These are phyloP conservation scores for Fomitopsis serialis DNA, from an alignment of 768 basidiomycete species.

Conservation along the genomic window DNA sequence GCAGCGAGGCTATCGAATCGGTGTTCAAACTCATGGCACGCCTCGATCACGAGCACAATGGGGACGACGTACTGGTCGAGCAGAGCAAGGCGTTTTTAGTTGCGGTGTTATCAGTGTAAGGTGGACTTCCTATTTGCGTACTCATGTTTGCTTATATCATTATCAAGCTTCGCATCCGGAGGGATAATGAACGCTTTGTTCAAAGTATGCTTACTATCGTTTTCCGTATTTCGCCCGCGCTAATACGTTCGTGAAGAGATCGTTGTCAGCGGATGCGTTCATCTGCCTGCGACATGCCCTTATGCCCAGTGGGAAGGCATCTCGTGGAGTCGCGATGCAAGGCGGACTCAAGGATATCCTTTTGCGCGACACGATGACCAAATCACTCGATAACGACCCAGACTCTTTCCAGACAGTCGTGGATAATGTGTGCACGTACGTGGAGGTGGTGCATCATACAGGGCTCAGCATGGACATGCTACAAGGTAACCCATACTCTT, in stretches of 20 bases:
- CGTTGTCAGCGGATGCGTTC: constrained; percentile 44
- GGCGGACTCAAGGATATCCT: constrained; percentile 38
- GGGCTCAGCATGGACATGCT: constrained; percentile 49
- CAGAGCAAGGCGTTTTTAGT: constrained; percentile 56
- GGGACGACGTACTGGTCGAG: constrained; percentile 52
- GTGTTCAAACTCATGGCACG: constrained; percentile 42
- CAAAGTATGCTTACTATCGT: neutral
- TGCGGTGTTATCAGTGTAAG: constrained; percentile 44
- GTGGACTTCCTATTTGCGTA: neutral
- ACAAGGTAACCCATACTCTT: constrained; percentile 37
- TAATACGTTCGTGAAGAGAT: constrained; percentile 33
- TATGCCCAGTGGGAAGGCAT: constrained; percentile 30
- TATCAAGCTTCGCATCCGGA: constrained; percentile 46
- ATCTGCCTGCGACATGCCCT: constrained; percentile 44
- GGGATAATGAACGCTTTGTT: constrained; percentile 41
- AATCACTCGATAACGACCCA: constrained; percentile 45
- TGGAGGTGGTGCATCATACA: constrained; percentile 53
- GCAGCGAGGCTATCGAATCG: constrained; percentile 50
- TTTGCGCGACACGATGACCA: constrained; percentile 49
- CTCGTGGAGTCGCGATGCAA: constrained; percentile 20
- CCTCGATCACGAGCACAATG: constrained; percentile 35
- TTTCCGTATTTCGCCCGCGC: too few relatives aligned
- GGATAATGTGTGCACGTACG: constrained; percentile 50
- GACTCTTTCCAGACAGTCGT: constrained; percentile 47
- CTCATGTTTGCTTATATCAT: neutral